phyloP scores from a whole-genome alignment of 768 basidiomycete genomes.

The Strobilomyces dryophilus region DNA sequence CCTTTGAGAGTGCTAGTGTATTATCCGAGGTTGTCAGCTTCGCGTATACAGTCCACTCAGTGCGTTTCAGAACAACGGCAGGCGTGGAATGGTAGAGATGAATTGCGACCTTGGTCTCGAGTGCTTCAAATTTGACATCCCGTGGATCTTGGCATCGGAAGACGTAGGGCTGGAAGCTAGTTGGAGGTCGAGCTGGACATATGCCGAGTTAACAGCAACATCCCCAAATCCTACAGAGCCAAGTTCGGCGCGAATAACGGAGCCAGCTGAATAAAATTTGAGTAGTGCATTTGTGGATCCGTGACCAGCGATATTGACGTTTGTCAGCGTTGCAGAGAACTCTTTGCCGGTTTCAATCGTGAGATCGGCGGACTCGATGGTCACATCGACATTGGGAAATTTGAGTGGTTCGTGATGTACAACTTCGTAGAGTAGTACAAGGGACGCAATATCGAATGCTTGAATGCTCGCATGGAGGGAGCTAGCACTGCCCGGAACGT shows the following conservation, averaged over 20 bases:
- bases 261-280: not conserved
- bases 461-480: not conserved
- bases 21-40: not conserved
- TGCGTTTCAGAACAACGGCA: not conserved
- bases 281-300: not conserved
- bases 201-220: not conserved
- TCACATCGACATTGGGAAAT: not conserved
- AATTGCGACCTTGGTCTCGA: not conserved
- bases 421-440: not conserved
- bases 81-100: slow-evolving; percentile 3
- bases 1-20: slow-evolving; percentile 4
- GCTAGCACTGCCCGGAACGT: not conserved
- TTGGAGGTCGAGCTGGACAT: slow-evolving; percentile 3
- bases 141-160: slow-evolving; percentile 1
- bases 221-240: not conserved
- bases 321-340: slow-evolving; percentile 1
- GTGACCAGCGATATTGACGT: slow-evolving; percentile 1
- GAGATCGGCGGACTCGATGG: slow-evolving; percentile 4
- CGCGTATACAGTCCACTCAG: slow-evolving; percentile 3
- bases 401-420: not conserved
- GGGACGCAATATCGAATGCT: not conserved
- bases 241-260: not conserved
- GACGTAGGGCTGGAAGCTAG: not conserved
- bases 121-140: not conserved
- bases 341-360: not conserved